Conservation (phyloP, 2,329 filamentous ascomycete species). For the Acephala macrosclerotiorum region DNA sequence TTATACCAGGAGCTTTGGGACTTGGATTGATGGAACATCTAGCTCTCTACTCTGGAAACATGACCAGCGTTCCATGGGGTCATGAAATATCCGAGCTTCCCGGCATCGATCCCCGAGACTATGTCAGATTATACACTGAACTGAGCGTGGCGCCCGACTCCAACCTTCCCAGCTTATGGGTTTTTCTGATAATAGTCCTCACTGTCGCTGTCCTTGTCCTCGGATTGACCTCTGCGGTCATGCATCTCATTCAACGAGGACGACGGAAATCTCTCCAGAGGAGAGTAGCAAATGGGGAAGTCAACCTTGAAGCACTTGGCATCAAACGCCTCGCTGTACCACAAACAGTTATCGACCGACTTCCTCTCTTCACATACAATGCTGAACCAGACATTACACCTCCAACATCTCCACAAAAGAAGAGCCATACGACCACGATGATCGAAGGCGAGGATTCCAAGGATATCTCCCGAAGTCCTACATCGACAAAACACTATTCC, state of each 20-base stretch:
- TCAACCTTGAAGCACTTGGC: slow-evolving; percentile 85
- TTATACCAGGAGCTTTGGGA: slow-evolving; percentile 74
- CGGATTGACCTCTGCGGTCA: slow-evolving; percentile 69
- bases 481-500: slow-evolving; percentile 1
- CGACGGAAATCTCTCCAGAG: slow-evolving; percentile 72
- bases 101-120: slow-evolving; percentile 62
- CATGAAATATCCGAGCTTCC: slow-evolving; percentile 62
- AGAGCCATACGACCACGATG: slow-evolving; percentile 6
- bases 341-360: slow-evolving; percentile 70
- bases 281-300: slow-evolving; percentile 78
- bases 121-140: slow-evolving; percentile 66
- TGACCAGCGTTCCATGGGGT: slow-evolving; percentile 67
- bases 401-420: slow-evolving; percentile 45
- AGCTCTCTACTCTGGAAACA: slow-evolving; percentile 78
- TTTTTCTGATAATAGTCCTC: slow-evolving; percentile 75
- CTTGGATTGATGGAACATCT: slow-evolving; percentile 74
- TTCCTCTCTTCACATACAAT: slow-evolving; percentile 82
- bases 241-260: slow-evolving; percentile 79
- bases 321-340: slow-evolving; percentile 86
- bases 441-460: neutral
- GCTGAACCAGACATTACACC: slow-evolving; percentile 56
- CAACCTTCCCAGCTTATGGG: slow-evolving; percentile 77
- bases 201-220: slow-evolving; percentile 76
- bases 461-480: neutral
- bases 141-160: slow-evolving; percentile 55